Percentiles rank a stretch among this genome's conserved stretches.
Evolutionary conservation across 495 filamentous ascomycete species (phyloP).

Genomic region (Ramalina intermedia): DNA sequence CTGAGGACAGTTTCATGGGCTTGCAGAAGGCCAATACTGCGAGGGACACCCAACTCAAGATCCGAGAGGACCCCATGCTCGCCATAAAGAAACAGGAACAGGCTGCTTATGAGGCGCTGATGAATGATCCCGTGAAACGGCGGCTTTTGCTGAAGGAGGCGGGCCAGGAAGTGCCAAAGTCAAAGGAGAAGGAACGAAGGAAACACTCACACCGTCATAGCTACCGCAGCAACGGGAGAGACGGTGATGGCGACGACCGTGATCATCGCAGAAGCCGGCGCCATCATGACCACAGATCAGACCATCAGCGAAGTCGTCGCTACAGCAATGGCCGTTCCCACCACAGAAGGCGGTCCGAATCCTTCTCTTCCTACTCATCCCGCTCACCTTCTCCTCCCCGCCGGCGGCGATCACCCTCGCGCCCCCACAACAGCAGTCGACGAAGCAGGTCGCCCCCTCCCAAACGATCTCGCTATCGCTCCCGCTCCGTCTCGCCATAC

Average conservation of each 20-base stretch:
- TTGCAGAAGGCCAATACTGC: slow-evolving; percentile 45
- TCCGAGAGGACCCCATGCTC: slow-evolving; percentile 76
- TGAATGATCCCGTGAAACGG: slow-evolving; percentile 67
- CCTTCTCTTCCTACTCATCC: slow-evolving; percentile 18
- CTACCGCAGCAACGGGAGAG: slow-evolving; percentile 8
- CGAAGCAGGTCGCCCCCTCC: slow-evolving; percentile 17
- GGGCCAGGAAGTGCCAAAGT: slow-evolving; percentile 22
- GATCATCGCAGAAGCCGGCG: slow-evolving; percentile 3
- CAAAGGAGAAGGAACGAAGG: slow-evolving; percentile 32
- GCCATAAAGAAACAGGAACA: slow-evolving; percentile 89
- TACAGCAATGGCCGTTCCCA: slow-evolving; percentile 10
- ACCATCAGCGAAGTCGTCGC: slow-evolving; percentile 10
- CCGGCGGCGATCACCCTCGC: slow-evolving; percentile 12
- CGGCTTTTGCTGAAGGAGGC: slow-evolving; percentile 51
- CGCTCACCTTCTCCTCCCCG: slow-evolving; percentile 19
- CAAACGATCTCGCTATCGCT: slow-evolving; percentile 2
- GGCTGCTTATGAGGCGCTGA: slow-evolving; percentile 73
- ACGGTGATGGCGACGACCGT: slow-evolving; percentile 15
- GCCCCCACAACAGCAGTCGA: slow-evolving; percentile 1
- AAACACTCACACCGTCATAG: slow-evolving; percentile 32
- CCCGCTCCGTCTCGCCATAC: slow-evolving; percentile 12
- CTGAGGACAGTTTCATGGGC: slow-evolving; percentile 46
- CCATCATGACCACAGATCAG: slow-evolving; percentile 16
- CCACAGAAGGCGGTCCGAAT: slow-evolving; percentile 9
- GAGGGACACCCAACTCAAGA: slow-evolving; percentile 68